These are phyloP conservation scores for Geotrichum klebahnii DNA, from an alignment of 1,139 yeast genomes.

Conservation along the genomic window DNA sequence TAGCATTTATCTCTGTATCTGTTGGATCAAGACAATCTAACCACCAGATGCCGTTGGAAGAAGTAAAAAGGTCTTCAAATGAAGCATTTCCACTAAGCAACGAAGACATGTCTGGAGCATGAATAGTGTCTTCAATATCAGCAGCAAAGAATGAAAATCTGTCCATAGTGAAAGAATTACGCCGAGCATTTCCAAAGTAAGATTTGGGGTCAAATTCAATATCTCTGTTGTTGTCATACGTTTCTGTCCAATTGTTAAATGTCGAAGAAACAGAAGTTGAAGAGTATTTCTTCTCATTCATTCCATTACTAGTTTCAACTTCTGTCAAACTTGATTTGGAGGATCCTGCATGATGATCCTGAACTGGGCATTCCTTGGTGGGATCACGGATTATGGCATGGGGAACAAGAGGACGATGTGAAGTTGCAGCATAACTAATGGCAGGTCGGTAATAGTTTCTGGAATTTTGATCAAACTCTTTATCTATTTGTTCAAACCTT, in stretches of 20 bases:
- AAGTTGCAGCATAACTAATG: neutral
- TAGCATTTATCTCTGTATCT: conserved; percentile 89
- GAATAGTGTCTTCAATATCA: conserved; percentile 79
- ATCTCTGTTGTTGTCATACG: too few relatives aligned
- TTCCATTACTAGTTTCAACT: neutral
- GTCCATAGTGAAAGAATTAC: conserved; percentile 39
- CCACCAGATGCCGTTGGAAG: conserved; percentile 68
- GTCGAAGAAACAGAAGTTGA: neutral
- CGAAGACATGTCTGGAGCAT: conserved; percentile 80
- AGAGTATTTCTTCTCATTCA: neutral
- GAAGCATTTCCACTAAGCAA: conserved; percentile 62
- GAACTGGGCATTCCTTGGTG: neutral
- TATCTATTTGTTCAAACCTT: conserved; percentile 34
- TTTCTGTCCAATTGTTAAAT: neutral
- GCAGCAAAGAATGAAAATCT: conserved; percentile 80
- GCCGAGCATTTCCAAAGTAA: conserved; percentile 39
- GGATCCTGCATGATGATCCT: neutral
- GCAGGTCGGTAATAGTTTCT: conserved; percentile 20
- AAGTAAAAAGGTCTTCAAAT: conserved; percentile 59
- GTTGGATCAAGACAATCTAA: conserved; percentile 88
- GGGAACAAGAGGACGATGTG: conserved; percentile 21
- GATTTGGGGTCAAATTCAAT: neutral
- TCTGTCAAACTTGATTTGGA: neutral
- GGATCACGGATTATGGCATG: conserved; percentile 13
- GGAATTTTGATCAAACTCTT: conserved; percentile 14